Evolutionary conservation across 352 stramenopile genomes (phyloP).

Genomic region (Labyrinthula sp.): DNA sequence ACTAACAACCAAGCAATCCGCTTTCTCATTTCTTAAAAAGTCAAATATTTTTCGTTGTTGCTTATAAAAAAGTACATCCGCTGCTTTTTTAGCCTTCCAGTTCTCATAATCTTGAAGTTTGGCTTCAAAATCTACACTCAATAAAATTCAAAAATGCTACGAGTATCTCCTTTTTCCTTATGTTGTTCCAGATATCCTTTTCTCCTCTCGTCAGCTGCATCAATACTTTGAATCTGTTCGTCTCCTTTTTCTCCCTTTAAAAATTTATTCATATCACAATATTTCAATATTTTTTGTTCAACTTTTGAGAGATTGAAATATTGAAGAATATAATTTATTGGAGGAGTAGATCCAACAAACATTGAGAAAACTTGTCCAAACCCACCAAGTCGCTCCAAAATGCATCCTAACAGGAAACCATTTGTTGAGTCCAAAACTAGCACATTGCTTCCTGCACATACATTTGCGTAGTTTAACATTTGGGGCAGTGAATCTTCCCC

Average conservation of each 20-base stretch:
- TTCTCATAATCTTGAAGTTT: too few relatives aligned
- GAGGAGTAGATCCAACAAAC: constrained; percentile 4
- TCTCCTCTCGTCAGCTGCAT: background rate
- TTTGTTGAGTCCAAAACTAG: constrained; percentile 72
- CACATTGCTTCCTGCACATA: constrained; percentile 58
- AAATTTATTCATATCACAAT: constrained; percentile 35
- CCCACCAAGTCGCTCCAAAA: constrained; percentile 45
- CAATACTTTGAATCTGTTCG: constrained; percentile 40
- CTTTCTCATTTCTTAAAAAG: constrained; percentile 32
- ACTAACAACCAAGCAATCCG: constrained; percentile 58
- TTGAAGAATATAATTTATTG: constrained; percentile 30
- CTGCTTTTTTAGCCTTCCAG: constrained; percentile 52
- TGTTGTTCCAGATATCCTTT: background rate
- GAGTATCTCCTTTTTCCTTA: too few relatives aligned
- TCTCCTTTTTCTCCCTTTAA: constrained; percentile 37
- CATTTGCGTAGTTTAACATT: constrained; percentile 71
- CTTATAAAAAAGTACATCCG: constrained; percentile 48
- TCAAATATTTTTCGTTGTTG: constrained; percentile 48
- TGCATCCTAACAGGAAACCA: constrained; percentile 61
- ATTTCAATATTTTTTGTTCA: constrained; percentile 27
- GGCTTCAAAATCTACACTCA: too few relatives aligned
- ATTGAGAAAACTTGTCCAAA: constrained; percentile 37
- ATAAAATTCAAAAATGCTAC: too few relatives aligned
- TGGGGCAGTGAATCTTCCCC: constrained; percentile 60
- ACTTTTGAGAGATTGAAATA: constrained; percentile 43